A percentile compares a stretch with the other conserved stretches of the same genome.
Evolutionary conservation across 106 monocot species (phyloP).

Genomic region (Dendrobium nobile): DNA sequence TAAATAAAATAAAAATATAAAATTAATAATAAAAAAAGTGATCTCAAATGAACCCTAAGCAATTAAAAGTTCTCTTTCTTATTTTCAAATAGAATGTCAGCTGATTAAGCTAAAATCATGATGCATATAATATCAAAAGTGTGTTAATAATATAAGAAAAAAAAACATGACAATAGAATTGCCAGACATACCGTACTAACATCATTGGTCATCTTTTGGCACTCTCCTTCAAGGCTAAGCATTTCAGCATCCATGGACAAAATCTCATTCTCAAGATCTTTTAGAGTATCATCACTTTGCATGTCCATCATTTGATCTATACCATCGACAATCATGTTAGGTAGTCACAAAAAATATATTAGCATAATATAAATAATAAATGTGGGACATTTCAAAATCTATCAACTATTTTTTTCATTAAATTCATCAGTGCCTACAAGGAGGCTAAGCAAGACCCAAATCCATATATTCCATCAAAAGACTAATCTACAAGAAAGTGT

Average conservation of each 20-base stretch:
- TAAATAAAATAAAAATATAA: neutral
- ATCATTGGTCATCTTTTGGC: neutral
- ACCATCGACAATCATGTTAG: neutral
- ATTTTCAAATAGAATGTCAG: too few species aligned
- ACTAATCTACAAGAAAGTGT: too few species aligned
- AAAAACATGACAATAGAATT: neutral
- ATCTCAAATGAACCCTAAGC: too few species aligned
- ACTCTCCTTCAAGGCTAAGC: neutral
- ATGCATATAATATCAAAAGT: neutral
- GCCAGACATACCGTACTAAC: neutral
- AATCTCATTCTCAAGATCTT: constrained; percentile 3
- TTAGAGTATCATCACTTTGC: neutral
- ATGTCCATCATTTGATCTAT: neutral
- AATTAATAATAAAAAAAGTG: neutral
- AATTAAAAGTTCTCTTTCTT: too few species aligned
- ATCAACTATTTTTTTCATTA: too few species aligned
- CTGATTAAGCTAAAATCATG: neutral
- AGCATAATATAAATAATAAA: neutral
- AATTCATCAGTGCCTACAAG: too few species aligned
- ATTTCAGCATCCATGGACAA: neutral
- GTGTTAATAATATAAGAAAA: neutral
- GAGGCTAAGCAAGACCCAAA: too few species aligned
- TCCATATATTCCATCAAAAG: too few species aligned
- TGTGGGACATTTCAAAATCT: neutral
- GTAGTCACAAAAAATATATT: neutral